phyloP scores from a whole-genome alignment of 1,284 basidiomycete species.

The Ceratorhiza oryzae-sativae region DNA sequence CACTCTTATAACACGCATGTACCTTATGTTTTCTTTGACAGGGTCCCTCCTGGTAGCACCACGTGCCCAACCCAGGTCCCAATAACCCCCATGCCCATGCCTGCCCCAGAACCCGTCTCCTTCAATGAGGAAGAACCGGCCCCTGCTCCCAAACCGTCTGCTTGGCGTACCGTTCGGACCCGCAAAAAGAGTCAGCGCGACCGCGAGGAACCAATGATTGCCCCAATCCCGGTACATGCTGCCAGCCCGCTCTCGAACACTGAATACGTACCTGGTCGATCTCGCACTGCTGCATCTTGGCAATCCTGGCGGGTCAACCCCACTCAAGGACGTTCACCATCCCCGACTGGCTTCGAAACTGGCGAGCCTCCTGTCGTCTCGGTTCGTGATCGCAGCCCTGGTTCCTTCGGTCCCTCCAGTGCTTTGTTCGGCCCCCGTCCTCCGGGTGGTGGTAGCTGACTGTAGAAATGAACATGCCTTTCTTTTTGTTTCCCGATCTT shows the following conservation, averaged over 20 bases:
- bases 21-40: not conserved
- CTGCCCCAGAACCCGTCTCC: conserved; percentile 37
- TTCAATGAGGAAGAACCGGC: conserved; percentile 28
- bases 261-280: conserved; percentile 34
- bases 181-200: conserved; percentile 39
- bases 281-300: conserved; percentile 39
- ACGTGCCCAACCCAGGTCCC: conserved; percentile 24
- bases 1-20: not conserved
- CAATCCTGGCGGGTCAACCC: conserved; percentile 37
- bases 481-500: conserved; percentile 14
- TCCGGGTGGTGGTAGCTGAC: conserved; percentile 31
- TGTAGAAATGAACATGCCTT: conserved; percentile 3
- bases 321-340: conserved; percentile 31
- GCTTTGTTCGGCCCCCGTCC: conserved; percentile 38
- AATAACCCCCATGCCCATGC: not conserved
- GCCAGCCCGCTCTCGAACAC: conserved; percentile 38
- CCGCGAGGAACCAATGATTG: conserved; percentile 37
- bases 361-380: conserved; percentile 39
- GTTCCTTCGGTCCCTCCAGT: conserved; percentile 42
- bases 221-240: conserved; percentile 31
- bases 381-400: conserved; percentile 42
- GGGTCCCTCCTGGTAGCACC: conserved; percentile 33
- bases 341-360: conserved; percentile 19
- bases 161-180: conserved; percentile 36
- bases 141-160: conserved; percentile 27